Evolutionary conservation across 2,329 filamentous ascomycete species (phyloP), one percentile per base, ranked within the genome.

Genomic region (Tolypocladium amazonense): DNA sequence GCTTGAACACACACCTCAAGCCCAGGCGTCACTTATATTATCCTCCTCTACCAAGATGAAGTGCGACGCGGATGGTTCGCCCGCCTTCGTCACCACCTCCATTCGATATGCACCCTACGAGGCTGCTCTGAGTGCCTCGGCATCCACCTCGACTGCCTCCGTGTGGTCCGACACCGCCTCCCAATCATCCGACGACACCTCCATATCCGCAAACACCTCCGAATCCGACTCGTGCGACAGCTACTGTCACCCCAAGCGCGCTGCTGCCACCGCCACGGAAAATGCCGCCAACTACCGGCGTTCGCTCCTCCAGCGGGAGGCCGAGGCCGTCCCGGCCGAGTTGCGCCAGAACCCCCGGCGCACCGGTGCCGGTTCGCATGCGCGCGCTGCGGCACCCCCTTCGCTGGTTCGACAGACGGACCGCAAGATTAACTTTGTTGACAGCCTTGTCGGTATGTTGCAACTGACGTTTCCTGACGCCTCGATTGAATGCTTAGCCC

Each of bases 401-500:
- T 77, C 88, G 61, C 83, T 97, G 65, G 81, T 92, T 64, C 88
- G 92, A 69, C 92, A 97, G 79, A 85, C 86, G 70, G 92, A 97
- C 77, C 89, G 92, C 72, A 96, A 96, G 81, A 84, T 90, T 72
- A 92, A 89, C 76, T 97, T 97, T 72, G 93, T 97, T 76, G 92
- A 97, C 76, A 94, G 88, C 75, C 90, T 97, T 74, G 92, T 97
- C 79, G 93, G 93, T 97, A 91, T 90, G 93, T 81, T 73, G 67
- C 71, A 63, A 65, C 66, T 64, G 65, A 65, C 60, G 62, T 57
- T 52, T 57, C 45, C n/a, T 30, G 35, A 25, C 45, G 43, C n/a
- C 50, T 20, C 62, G 62, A 65, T 58, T 64, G 53, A 61, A 56
- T 68, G 62, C 72, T 75, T 70, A 76, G 74, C 72, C 63, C 66